These are phyloP conservation scores for Penicillium fimorum DNA, from an alignment of 495 filamentous ascomycete species.

Conservation along the genomic window DNA sequence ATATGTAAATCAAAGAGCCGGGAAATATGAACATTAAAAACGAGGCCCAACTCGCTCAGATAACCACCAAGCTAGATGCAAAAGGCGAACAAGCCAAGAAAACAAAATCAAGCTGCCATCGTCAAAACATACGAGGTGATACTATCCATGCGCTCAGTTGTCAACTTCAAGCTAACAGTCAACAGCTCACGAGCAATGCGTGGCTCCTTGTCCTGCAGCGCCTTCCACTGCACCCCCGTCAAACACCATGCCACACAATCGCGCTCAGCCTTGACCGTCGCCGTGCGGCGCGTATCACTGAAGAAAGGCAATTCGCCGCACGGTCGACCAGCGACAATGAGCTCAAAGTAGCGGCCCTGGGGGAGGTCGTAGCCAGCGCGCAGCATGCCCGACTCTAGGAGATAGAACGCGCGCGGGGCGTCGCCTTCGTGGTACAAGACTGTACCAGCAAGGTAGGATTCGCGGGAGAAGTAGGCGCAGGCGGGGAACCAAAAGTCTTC, in stretches of 20 bases:
- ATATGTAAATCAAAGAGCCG: not conserved
- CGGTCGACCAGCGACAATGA: constrained; percentile 90
- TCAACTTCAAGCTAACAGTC: constrained; percentile 80
- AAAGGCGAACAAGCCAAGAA: not conserved
- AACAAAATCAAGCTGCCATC: constrained; percentile 11
- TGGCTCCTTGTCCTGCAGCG: constrained; percentile 63
- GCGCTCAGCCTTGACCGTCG: constrained; percentile 78
- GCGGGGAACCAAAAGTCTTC: constrained; percentile 94
- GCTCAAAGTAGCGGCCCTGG: constrained; percentile 84
- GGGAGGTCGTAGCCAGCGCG: constrained; percentile 85
- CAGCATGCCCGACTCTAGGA: constrained; percentile 87
- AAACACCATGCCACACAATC: constrained; percentile 82
- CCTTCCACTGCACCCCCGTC: constrained; percentile 64
- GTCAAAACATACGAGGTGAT: constrained; percentile 67
- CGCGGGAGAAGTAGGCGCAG: constrained; percentile 66
- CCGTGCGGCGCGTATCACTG: constrained; percentile 79
- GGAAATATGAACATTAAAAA: constrained; percentile 3
- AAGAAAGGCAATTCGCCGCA: constrained; percentile 98
- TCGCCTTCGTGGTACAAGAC: constrained; percentile 75
- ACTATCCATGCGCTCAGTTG: constrained; percentile 83
- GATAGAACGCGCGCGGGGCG: constrained; percentile 73
- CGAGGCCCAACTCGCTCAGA: constrained; percentile 4
- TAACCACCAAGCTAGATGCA: constrained; percentile 11
- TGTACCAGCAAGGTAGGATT: constrained; percentile 63
- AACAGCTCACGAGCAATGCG: constrained; percentile 82